These are phyloP conservation scores for Geoglossum cookeanum DNA, from an alignment of 2,329 filamentous ascomycete species.

Conservation along the genomic window DNA sequence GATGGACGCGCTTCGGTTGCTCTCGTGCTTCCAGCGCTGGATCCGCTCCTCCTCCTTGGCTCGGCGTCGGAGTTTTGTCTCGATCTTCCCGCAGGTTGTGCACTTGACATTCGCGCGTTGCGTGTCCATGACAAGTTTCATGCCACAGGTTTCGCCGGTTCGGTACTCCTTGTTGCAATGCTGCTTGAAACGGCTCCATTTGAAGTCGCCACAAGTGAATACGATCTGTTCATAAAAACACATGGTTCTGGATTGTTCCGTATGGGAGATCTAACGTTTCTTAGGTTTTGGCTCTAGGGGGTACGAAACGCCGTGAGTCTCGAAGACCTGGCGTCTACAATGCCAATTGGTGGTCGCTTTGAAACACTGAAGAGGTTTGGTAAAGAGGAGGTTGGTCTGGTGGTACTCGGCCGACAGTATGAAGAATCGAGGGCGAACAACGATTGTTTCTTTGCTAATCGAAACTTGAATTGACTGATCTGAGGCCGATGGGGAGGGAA, in stretches of 20 bases:
- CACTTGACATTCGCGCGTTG: slow-evolving; percentile 45
- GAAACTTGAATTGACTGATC: not conserved
- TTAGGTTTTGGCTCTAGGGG: not conserved
- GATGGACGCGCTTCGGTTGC: slow-evolving; percentile 37
- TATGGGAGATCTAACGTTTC: not conserved
- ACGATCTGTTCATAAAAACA: slow-evolving; percentile 89
- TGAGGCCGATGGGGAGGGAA: not conserved
- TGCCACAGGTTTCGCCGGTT: slow-evolving; percentile 87
- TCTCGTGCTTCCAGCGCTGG: slow-evolving; percentile 57
- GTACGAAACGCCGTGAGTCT: not conserved
- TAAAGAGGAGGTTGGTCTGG: not conserved
- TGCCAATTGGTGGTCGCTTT: not conserved
- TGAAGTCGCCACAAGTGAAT: slow-evolving; percentile 77
- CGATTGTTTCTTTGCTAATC: not conserved
- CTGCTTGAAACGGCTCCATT: slow-evolving; percentile 82
- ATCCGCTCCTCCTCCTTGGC: slow-evolving; percentile 58
- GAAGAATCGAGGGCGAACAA: not conserved
- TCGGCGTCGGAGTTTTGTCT: slow-evolving; percentile 61
- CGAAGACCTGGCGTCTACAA: not conserved
- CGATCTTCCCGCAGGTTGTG: slow-evolving; percentile 74
- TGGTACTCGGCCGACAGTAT: not conserved
- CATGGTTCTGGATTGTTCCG: slow-evolving; percentile 32
- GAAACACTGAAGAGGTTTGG: not conserved
- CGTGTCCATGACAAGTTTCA: slow-evolving; percentile 72
- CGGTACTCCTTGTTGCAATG: slow-evolving; percentile 92